A percentile compares a stretch with the other conserved stretches of the same genome.
These are phyloP conservation scores for Kwoniella shivajii DNA, from an alignment of 1,284 basidiomycete species.

Conservation along the genomic window DNA sequence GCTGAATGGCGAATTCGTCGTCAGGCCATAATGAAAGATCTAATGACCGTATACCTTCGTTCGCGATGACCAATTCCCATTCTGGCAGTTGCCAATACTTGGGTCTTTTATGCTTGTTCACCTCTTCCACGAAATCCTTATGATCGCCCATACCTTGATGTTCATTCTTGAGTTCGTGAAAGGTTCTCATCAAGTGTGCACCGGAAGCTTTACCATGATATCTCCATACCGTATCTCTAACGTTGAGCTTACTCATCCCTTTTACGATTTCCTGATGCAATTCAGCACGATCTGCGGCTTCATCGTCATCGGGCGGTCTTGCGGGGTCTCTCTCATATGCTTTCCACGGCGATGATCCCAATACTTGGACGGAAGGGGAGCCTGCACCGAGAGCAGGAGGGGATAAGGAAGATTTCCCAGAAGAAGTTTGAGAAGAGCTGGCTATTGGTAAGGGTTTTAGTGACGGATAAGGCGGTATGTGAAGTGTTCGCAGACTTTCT, in stretches of 20 bases:
- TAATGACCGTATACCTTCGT: constrained; percentile 39
- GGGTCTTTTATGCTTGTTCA: constrained; percentile 36
- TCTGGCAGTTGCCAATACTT: constrained; percentile 52
- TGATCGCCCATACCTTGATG: not conserved
- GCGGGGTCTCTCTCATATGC: constrained; percentile 39
- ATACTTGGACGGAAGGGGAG: constrained; percentile 26
- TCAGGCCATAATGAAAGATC: constrained; percentile 51
- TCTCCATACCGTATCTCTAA: constrained; percentile 54
- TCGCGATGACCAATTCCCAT: constrained; percentile 51
- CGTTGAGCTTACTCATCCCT: constrained; percentile 39
- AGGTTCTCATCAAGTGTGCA: constrained; percentile 65
- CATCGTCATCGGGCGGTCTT: constrained; percentile 29
- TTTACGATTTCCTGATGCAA: constrained; percentile 26
- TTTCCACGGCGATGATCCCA: constrained; percentile 41
- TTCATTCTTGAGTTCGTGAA: constrained; percentile 65
- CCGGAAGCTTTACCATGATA: constrained; percentile 75
- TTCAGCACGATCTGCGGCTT: constrained; percentile 22
- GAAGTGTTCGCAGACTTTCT: constrained; percentile 32
- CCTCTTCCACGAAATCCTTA: constrained; percentile 32
- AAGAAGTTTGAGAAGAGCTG: constrained; percentile 3
- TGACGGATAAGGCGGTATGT: constrained; percentile 46
- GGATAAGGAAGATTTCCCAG: constrained; percentile 2
- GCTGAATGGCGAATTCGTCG: constrained; percentile 61
- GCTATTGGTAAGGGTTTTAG: constrained; percentile 28
- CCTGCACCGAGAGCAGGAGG: constrained; percentile 25